Evolutionary conservation across 1,139 yeast genomes (phyloP), one percentile per base, ranked within the genome.

Genomic region (Pichia norvegensis): DNA sequence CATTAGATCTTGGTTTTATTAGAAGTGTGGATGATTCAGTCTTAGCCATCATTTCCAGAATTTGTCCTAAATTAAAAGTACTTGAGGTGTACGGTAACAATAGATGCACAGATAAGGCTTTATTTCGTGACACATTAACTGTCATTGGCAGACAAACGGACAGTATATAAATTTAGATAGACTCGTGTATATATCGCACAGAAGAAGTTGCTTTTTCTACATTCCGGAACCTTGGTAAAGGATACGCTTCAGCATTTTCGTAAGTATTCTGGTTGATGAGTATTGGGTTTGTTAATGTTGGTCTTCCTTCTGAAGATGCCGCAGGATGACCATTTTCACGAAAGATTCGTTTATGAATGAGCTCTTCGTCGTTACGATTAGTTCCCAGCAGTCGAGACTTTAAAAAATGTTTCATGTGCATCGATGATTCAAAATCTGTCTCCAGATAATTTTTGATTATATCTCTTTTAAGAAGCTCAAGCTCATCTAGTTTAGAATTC

Each of bases 1-100:
- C 77, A 23, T 58, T 84, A 27, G 92, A 88, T 61, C 58, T 78
- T 14, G 92, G 95, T 0, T 88, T 88, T 66, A 86, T 86, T 2
- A 68, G 94, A 43, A 69, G 79, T 20, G 74, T 85, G 5, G 86
- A 85, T 61, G 85, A 87, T 63, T 75, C 70, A 31, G 69, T 79
- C 1, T 62, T 86, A 14, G 70, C 72, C 29, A 59, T 73, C 21
- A 55, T 86, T 19, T 74, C 81, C 9, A 67, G 72, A 25, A 68
- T 71, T 16, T 83, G 92, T 54, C 76, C 81, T 0, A 76, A 74
- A 43, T 64, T 88, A 48, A 70, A 73, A 40, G 68, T 85, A 13
- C 59, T 88, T 46, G 95, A 86, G 58, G 86, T 85, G 6, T 85
- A 82, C 62, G 95, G 95, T 0, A 74, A 81, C 55, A 85, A 84